phyloP scores from a whole-genome alignment of 1,139 yeast genomes.

The Citeromyces hawaiiensis region DNA sequence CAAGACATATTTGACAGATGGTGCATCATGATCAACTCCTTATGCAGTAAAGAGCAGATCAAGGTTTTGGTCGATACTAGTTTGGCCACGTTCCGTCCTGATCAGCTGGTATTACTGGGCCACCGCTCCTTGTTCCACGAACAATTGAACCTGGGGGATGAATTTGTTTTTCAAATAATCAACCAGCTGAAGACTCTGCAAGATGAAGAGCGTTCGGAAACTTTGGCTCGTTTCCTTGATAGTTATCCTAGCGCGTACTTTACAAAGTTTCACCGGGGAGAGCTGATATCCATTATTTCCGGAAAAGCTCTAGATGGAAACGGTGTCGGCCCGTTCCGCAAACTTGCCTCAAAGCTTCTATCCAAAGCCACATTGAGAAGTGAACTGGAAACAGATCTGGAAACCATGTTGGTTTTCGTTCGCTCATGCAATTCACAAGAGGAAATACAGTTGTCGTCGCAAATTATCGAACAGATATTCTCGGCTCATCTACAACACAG shows the following conservation, averaged over 20 bases:
- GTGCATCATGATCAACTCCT: neutral
- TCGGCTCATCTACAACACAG: neutral
- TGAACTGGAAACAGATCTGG: neutral
- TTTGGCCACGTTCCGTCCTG: neutral
- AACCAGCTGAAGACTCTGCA: neutral
- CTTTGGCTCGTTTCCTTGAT: neutral
- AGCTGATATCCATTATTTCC: neutral
- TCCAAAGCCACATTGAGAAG: neutral
- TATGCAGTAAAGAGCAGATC: neutral
- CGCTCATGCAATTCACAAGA: neutral
- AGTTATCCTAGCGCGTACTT: neutral
- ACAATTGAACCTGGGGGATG: neutral
- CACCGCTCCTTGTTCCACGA: neutral
- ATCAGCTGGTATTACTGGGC: neutral
- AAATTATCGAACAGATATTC: neutral
- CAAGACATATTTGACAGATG: neutral
- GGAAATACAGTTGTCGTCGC: neutral
- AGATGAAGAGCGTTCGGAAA: neutral
- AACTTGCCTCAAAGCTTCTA: neutral
- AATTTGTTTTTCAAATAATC: neutral
- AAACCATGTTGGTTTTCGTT: neutral
- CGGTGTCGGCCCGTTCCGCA: neutral
- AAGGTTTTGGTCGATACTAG: neutral
- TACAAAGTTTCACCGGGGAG: neutral
- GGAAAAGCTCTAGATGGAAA: neutral